Base-by-base conservation (phyloP, 1,139 yeast genomes). In the Pichiaceae sp. region DNA sequence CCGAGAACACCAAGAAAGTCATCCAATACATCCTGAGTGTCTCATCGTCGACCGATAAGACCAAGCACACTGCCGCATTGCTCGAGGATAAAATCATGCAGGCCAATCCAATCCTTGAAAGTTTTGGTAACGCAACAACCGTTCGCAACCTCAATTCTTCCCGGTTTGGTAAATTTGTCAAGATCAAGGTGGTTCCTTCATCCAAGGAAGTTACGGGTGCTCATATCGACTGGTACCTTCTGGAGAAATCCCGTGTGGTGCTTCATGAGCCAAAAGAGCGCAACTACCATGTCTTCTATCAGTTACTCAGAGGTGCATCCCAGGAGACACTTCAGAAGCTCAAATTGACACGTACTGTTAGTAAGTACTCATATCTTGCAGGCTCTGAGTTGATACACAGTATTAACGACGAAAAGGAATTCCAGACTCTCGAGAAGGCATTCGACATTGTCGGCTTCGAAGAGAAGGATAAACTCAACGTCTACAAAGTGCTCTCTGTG, bases 81-180 rank as follows among this genome's bases (percentile, higher is more conserved):
- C 82, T 91, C 48, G 97, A 93, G 57, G 72, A 75, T 46, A 89
- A 85, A 56, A 91, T 93, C 39, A 62, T 91, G 32, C 91, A 86
- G 53, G 96, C 98, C 8, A 93, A 91, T 53, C 98, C 98, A 0
- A 86, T 93, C 34, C 64, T 93, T 48, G 99, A 93, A 59, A 79
- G 96, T 31, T 93, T 93, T 60, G 99, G 99, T 48, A 93, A 93
- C 59, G 94, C 99, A 1, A 95, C 91, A 52, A 93, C 99, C 0
- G 86, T 87, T 21, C 75, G 93, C 47, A 93, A 93, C 57, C 81
- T 89, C 57, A 93, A 93, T 57, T 87, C 97, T 8, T 91, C 98
- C 9, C 74, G 99, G 54, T 93, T 93, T 57, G 99, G 99, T 34
- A 93, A 93, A 59, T 93, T 91, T 55, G 86, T 93, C 45, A 81